Base-by-base conservation (phyloP, 495 filamentous ascomycete genomes). In the Podospora bellae-mahoneyi region DNA sequence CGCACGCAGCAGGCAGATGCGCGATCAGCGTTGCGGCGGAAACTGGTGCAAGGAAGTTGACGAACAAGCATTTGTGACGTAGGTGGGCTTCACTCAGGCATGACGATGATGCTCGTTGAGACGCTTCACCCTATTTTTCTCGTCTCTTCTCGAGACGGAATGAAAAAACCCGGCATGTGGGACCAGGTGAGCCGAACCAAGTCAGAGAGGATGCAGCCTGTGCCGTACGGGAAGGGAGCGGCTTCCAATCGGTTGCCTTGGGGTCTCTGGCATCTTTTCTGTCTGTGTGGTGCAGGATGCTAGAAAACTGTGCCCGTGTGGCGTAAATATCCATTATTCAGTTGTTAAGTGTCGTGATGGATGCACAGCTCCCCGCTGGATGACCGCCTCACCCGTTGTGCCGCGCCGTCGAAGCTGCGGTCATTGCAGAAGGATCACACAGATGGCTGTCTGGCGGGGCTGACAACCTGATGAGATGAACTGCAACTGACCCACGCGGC, bases 401-500 rank as follows among this genome's bases (percentile, higher is more conserved):
- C 60, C 26, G 60, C 30, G 32, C 27, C 26, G 58, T 5, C 28
- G 59, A 61, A 30, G 20, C 20, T 61, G 59, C 59, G 18, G 23
- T 61, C 28, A n/a, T 61, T 61, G 61, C 28, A 63, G 61, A 32
- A 48, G 61, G 61, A 32, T 32, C 18, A 44, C 27, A 32, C 55
- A 58, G 55, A 58, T 58, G 23, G 55, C 55, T 58, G 15, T 48
- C 39, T 10, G 55, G 3, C 23, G 55, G 55, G 55, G 55, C 55
- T 58, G 55, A 58, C 55, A 26, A 58, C 19, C 19, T 58, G 19
- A 58, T 26, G n/a, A 26, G 23, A 58, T 58, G 55, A 58, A 58
- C 55, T 26, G 55, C 55, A n/a, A 18, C 18, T 10, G 55, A 58
- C 64, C 68, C 68, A 65, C 69, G 66, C 71, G 58, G 67, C 60